Evolutionary conservation across 2,329 filamentous ascomycete genomes (phyloP).

Genomic region (Zymoseptoria passerinii): DNA sequence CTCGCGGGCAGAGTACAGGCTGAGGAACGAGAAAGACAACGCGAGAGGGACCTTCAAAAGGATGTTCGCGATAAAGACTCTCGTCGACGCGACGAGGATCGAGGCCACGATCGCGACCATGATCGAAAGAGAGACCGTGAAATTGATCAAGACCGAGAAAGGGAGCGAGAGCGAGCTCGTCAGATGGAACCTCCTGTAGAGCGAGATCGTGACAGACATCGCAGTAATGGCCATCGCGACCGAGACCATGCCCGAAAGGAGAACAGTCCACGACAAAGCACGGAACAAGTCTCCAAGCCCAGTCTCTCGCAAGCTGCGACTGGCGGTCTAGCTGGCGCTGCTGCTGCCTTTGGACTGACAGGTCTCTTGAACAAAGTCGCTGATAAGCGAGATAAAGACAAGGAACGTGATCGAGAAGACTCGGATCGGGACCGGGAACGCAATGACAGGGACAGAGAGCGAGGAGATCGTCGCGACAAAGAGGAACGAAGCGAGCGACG

Average conservation of each 20-base stretch:
- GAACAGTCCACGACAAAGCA: slow-evolving; percentile 16
- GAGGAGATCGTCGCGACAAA: slow-evolving; percentile 12
- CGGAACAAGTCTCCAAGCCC: slow-evolving; percentile 15
- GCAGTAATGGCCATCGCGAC: slow-evolving; percentile 20
- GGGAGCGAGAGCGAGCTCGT: slow-evolving; percentile 8
- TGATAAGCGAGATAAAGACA: slow-evolving; percentile 18
- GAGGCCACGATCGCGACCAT: slow-evolving; percentile 15
- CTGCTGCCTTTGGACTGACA: slow-evolving; percentile 24
- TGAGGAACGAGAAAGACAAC: slow-evolving; percentile 25
- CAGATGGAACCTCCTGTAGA: slow-evolving; percentile 16
- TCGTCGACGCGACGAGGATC: slow-evolving; percentile 29
- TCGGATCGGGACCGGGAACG: slow-evolving; percentile 14
- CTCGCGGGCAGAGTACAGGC: slow-evolving; percentile 16
- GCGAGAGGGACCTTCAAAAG: slow-evolving; percentile 23
- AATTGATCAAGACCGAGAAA: slow-evolving; percentile 21
- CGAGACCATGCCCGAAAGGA: slow-evolving; percentile 19
- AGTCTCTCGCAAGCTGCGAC: slow-evolving; percentile 24
- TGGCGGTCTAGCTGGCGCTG: slow-evolving; percentile 25
- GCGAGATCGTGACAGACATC: slow-evolving; percentile 21
- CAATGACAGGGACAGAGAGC: slow-evolving; percentile 16
- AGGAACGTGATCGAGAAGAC: slow-evolving; percentile 17
- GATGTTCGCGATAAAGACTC: slow-evolving; percentile 10
- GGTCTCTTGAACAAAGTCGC: slow-evolving; percentile 20
- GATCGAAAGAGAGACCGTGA: slow-evolving; percentile 21
- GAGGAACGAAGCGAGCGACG: slow-evolving; percentile 12